phyloP scores from a whole-genome alignment of 495 filamentous ascomycete species.

The Aspergillus olivimuriae region DNA sequence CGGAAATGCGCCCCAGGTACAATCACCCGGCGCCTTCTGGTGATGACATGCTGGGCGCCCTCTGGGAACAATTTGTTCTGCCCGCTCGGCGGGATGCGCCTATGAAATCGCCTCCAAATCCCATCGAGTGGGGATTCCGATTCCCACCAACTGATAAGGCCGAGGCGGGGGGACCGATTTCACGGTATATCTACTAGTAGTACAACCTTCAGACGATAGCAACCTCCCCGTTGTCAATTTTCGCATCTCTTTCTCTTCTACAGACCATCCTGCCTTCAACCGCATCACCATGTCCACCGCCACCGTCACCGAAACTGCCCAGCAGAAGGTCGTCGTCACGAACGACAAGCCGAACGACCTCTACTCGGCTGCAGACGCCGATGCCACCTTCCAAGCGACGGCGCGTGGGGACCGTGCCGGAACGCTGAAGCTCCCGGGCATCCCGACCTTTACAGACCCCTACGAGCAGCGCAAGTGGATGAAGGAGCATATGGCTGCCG shows the following conservation, averaged over 20 bases:
- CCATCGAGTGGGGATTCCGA: too few relatives aligned
- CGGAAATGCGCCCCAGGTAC: background rate
- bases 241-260: background rate
- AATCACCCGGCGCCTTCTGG: background rate
- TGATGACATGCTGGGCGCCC: background rate
- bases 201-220: too few relatives aligned
- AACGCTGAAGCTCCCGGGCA: constrained; percentile 43
- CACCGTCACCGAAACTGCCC: background rate
- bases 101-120: too few relatives aligned
- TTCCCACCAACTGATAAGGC: too few relatives aligned
- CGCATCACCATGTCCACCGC: background rate
- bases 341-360: background rate
- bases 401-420: constrained; percentile 36
- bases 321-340: background rate
- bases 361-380: background rate
- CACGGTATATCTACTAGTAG: too few relatives aligned
- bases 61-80: too few relatives aligned
- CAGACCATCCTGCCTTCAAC: background rate
- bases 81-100: background rate
- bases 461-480: constrained; percentile 60
- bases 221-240: background rate
- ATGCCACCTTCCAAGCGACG: constrained; percentile 27
- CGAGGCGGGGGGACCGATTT: too few relatives aligned
- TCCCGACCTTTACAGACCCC: constrained; percentile 52
- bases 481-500: constrained; percentile 65